A percentile compares a stretch with the other conserved stretches of the same genome.
These are phyloP conservation scores for Coprinellus aureogranulatus DNA, from an alignment of 768 basidiomycete species.

Conservation along the genomic window DNA sequence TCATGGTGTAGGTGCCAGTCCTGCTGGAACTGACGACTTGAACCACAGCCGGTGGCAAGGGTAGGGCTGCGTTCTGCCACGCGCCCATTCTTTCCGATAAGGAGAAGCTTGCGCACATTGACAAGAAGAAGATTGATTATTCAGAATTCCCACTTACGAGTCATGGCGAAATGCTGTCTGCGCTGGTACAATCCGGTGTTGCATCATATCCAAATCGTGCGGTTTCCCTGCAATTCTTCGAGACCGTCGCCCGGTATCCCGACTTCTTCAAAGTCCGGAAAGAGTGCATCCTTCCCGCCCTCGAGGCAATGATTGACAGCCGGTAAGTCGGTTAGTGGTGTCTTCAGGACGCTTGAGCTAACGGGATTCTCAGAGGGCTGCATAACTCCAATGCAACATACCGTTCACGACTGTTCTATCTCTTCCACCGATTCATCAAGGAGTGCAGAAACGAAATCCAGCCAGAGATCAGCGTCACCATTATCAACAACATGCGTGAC, in stretches of 20 bases:
- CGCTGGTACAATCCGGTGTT: slow-evolving; percentile 81
- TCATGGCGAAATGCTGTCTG: slow-evolving; percentile 86
- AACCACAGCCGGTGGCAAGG: slow-evolving; percentile 66
- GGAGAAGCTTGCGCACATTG: slow-evolving; percentile 59
- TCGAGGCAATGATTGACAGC: slow-evolving; percentile 83
- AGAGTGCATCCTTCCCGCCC: slow-evolving; percentile 80
- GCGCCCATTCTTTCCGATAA: slow-evolving; percentile 60
- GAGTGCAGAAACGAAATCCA: slow-evolving; percentile 79
- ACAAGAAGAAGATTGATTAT: slow-evolving; percentile 69
- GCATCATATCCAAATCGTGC: slow-evolving; percentile 79
- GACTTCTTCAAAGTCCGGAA: slow-evolving; percentile 96
- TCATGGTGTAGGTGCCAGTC: too few species aligned
- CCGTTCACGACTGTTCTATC: slow-evolving; percentile 81
- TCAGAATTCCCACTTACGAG: slow-evolving; percentile 81
- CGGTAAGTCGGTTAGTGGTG: slow-evolving; percentile 49
- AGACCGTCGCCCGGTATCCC: slow-evolving; percentile 85
- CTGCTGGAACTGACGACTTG: slow-evolving; percentile 13
- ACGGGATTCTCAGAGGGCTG: slow-evolving; percentile 59
- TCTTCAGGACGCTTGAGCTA: not conserved
- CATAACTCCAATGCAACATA: slow-evolving; percentile 72
- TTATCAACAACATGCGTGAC: slow-evolving; percentile 76
- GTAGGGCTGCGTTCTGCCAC: slow-evolving; percentile 83
- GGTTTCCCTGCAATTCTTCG: slow-evolving; percentile 89
- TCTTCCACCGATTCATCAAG: slow-evolving; percentile 89
- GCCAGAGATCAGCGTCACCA: slow-evolving; percentile 60